Conservation (phyloP, 495 filamentous ascomycete species). For the Chaetomium fimeti region DNA sequence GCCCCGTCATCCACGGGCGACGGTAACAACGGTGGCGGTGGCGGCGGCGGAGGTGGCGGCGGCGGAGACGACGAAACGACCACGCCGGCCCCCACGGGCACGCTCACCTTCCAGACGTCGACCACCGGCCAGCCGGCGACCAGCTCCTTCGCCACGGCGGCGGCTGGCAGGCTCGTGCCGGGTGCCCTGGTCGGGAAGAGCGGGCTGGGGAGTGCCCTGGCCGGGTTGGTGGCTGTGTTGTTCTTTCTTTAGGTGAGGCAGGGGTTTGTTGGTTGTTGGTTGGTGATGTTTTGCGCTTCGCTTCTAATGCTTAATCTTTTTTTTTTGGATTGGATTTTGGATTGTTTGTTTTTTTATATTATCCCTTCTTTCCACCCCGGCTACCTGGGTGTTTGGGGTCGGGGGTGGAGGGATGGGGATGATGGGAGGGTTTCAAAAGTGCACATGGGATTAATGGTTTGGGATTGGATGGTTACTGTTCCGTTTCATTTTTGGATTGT, state of each 20-base stretch:
- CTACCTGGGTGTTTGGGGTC: neutral
- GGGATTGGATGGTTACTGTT: neutral
- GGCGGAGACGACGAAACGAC: neutral
- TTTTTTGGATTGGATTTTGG: neutral
- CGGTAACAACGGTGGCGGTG: neutral
- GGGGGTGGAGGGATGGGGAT: neutral
- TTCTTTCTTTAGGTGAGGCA: conserved; percentile 3
- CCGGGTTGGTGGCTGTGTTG: neutral
- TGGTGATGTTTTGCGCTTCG: neutral
- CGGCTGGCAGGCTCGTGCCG: conserved; percentile 9
- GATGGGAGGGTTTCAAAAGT: conserved; percentile 9
- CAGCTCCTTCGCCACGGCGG: conserved; percentile 5
- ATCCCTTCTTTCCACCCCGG: too few species aligned
- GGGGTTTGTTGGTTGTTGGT: neutral
- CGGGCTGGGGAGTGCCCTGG: conserved; percentile 8
- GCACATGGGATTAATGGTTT: conserved; percentile 13
- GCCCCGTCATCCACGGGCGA: neutral
- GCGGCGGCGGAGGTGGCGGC: neutral
- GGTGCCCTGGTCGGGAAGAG: neutral
- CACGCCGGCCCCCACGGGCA: conserved; percentile 3
- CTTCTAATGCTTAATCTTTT: conserved; percentile 11
- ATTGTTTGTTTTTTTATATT: too few species aligned
- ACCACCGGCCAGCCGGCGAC: neutral
- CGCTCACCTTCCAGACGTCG: neutral
- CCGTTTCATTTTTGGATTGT: neutral